Percentiles rank a stretch among this genome's conserved stretches.
Evolutionary conservation across 116 monocot genomes (phyloP).

Genomic region (Iris pallida): DNA sequence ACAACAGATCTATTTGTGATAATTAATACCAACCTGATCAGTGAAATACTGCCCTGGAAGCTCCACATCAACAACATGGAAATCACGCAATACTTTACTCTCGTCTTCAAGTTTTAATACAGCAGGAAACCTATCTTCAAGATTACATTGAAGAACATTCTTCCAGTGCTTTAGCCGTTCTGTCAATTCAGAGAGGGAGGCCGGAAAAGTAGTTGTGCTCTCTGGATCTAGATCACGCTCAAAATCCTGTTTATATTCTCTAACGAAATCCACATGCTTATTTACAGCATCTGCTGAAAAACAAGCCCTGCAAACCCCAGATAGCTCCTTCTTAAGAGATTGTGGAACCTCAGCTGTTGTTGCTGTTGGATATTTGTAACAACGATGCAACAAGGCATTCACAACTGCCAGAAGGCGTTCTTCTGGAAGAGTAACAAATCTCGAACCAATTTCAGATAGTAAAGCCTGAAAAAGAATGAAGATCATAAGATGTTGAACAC

Average conservation of each 20-base stretch:
- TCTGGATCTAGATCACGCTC: constrained; percentile 98
- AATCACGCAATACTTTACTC: constrained; percentile 90
- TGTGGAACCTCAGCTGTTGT: constrained; percentile 97
- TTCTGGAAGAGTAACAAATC: constrained; percentile 98
- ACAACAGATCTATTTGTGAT: neutral
- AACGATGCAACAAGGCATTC: constrained; percentile 95
- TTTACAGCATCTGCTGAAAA: constrained; percentile 96
- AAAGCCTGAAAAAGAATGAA: constrained; percentile 45
- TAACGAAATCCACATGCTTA: constrained; percentile 98
- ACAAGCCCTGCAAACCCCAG: constrained; percentile 95
- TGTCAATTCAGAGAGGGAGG: constrained; percentile 77
- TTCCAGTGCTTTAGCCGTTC: constrained; percentile 97
- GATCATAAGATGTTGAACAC: neutral
- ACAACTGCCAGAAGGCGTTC: constrained; percentile 98
- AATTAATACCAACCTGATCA: constrained; percentile 64
- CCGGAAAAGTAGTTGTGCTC: constrained; percentile 83
- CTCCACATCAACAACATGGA: constrained; percentile 97
- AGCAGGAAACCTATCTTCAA: constrained; percentile 96
- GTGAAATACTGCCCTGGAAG: constrained; percentile 97
- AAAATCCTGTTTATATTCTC: constrained; percentile 96
- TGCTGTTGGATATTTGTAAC: constrained; percentile 98
- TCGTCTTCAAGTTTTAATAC: constrained; percentile 95
- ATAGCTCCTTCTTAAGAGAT: constrained; percentile 92
- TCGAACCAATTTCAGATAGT: constrained; percentile 96
- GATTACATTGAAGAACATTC: constrained; percentile 96